phyloP scores from a whole-genome alignment of 1,139 yeast genomes.

The Magnusiomyces fungicola region DNA sequence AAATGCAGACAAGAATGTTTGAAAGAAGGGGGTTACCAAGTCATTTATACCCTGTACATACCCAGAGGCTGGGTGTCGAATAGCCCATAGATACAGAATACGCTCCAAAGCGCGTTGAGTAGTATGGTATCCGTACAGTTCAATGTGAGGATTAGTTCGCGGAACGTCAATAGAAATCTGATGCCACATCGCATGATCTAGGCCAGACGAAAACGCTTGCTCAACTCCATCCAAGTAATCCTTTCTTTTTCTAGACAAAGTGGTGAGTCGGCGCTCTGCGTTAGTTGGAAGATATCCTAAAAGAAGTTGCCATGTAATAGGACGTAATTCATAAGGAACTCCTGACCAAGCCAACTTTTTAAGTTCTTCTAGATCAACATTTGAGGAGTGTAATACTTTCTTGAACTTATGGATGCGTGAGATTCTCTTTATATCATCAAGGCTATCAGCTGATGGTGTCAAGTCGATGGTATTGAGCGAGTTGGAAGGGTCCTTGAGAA shows the following conservation, averaged over 20 bases:
- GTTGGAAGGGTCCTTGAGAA: slow-evolving; percentile 29
- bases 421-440: slow-evolving; percentile 50
- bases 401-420: slow-evolving; percentile 63
- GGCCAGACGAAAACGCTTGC: slow-evolving; percentile 49
- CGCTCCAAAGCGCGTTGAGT: slow-evolving; percentile 75
- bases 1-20: slow-evolving; percentile 73
- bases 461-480: slow-evolving; percentile 11
- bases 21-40: slow-evolving; percentile 87
- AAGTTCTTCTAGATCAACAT: slow-evolving; percentile 59
- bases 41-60: slow-evolving; percentile 99
- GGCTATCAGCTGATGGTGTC: not conserved
- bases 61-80: slow-evolving; percentile 96
- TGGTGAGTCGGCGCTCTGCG: slow-evolving; percentile 60
- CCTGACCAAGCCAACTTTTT: slow-evolving; percentile 91
- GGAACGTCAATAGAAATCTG: slow-evolving; percentile 95
- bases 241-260: slow-evolving; percentile 70
- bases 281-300: slow-evolving; percentile 89
- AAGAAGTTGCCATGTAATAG: slow-evolving; percentile 81
- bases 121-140: slow-evolving; percentile 57
- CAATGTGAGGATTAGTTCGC: slow-evolving; percentile 82
- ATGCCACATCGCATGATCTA: slow-evolving; percentile 84
- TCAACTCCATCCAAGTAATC: slow-evolving; percentile 73
- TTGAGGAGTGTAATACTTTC: slow-evolving; percentile 50
- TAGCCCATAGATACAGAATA: slow-evolving; percentile 88
- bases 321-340: slow-evolving; percentile 72